Evolutionary conservation across 1,139 yeast genomes (phyloP), one percentile per base, ranked within the genome.

Genomic region (Debaryomycetaceae sp.): DNA sequence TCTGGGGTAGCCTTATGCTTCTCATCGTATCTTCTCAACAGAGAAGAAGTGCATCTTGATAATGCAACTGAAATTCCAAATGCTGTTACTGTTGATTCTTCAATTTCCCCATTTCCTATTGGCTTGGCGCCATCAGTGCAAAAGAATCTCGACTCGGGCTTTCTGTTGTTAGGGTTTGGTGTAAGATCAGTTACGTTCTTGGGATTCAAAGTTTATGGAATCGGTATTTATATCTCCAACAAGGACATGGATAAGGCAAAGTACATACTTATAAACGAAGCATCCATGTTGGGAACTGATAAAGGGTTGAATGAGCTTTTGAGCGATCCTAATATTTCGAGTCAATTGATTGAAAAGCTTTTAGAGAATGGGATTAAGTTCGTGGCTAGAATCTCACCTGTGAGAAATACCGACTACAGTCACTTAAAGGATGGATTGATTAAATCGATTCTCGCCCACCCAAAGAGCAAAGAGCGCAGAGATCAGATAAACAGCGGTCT

Each of bases 341-440:
- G 72, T 6, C 71, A 75, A 5, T 59, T 87, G 22, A 63, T 88
- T 23, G 72, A 77, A 22, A 70, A 75, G 43, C 66, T 90, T 39
- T 62, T 89, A 39, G 80, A 78, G 39, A 66, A 76, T n/a, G 80
- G 83, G 8, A 77, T 87, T 22, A 76, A 81, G 47, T 74, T 89
- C 54, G 71, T 83, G 40, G 83, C 89, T 34, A 74, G 96, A 51
- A 83, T 93, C 51, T 83, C 86, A 17, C 97, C 99, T 0, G 83
- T 86, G 8, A 78, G 96, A 58, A 88, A 87, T 61, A 91, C 98
- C 1, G 97, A 91, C 63, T 88, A 86, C 63, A 81, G 81, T 50
- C 98, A 93, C 62, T 67, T 93, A 60, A 80, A 87, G 54, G 98
- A 93, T 59, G 98, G 98, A 0, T 79, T 93, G 51, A 80, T 89